These are phyloP conservation scores for Phytophthora vignae DNA, from an alignment of 352 stramenopile species.

Conservation along the genomic window DNA sequence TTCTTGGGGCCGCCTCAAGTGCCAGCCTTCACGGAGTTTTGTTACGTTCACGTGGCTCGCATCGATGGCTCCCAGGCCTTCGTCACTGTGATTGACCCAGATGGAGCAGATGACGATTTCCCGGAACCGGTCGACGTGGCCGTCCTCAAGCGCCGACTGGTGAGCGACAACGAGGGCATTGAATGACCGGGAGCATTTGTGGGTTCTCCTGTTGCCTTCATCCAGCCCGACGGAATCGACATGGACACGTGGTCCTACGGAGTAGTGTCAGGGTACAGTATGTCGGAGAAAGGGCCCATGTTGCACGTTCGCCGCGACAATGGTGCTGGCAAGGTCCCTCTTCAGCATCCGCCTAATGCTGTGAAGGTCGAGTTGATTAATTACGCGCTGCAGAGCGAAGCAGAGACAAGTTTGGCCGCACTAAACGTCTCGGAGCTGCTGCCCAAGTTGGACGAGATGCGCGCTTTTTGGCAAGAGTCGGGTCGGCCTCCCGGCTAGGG, in stretches of 20 bases:
- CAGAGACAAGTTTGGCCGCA: not conserved
- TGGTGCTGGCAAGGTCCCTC: not conserved
- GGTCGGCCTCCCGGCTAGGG: not conserved
- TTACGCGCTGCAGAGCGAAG: slow-evolving; percentile 3
- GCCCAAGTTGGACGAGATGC: not conserved
- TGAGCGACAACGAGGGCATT: not conserved
- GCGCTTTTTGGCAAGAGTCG: not conserved
- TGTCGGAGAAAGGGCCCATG: not conserved
- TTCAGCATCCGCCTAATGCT: not conserved
- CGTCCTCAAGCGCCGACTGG: not conserved
- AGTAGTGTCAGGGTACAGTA: slow-evolving; percentile 13
- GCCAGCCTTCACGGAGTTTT: not conserved
- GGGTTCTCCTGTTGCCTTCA: slow-evolving; percentile 5
- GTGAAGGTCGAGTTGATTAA: slow-evolving; percentile 10
- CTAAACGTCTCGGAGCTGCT: slow-evolving; percentile 2
- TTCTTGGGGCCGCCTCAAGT: not conserved
- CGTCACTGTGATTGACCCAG: not conserved
- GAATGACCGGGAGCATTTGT: slow-evolving; percentile 12
- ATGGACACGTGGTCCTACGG: slow-evolving; percentile 14
- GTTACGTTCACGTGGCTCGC: not conserved
- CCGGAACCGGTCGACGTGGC: not conserved
- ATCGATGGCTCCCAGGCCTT: not conserved
- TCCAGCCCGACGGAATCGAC: not conserved
- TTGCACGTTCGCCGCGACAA: not conserved
- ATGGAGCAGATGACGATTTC: not conserved